A percentile compares a stretch with the other conserved stretches of the same genome.
These are phyloP conservation scores for Trichoderma semiorbis DNA, from an alignment of 2,329 filamentous ascomycete genomes.

Conservation along the genomic window DNA sequence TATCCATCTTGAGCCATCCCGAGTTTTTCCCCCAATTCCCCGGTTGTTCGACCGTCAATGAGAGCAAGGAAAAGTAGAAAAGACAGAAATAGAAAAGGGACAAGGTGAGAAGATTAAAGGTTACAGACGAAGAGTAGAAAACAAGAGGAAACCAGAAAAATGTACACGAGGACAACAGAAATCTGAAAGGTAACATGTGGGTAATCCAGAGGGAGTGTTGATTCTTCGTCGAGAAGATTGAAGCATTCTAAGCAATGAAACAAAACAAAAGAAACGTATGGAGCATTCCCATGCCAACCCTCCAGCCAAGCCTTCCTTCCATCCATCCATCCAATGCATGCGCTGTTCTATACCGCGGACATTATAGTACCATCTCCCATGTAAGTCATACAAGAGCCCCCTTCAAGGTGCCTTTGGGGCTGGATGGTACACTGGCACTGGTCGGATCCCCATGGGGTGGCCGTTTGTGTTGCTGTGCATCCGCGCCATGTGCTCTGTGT, in stretches of 20 bases:
- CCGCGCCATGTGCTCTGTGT: constrained; percentile 22
- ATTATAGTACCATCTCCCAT: background rate
- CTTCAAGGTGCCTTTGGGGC: constrained; percentile 1
- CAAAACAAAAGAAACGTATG: constrained; percentile 11
- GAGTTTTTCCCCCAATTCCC: background rate
- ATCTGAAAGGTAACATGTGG: constrained; percentile 21
- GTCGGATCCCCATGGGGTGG: background rate
- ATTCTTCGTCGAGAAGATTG: constrained; percentile 33
- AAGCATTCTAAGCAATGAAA: constrained; percentile 29
- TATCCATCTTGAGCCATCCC: background rate
- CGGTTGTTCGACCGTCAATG: background rate
- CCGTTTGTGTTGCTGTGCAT: constrained; percentile 14
- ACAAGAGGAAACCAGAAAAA: constrained; percentile 10
- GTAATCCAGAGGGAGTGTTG: background rate
- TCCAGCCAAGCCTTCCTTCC: constrained; percentile 6
- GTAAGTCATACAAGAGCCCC: background rate
- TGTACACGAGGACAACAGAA: background rate
- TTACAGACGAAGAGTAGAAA: background rate
- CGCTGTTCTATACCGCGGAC: background rate
- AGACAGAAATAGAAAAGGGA: background rate
- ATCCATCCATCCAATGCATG: background rate
- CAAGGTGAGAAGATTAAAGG: background rate
- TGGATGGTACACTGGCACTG: constrained; percentile 6
- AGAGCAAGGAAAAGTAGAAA: background rate
- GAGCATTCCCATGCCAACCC: background rate